These are phyloP conservation scores for Solanum neorickii DNA, from an alignment of 257 asterid species.

Conservation along the genomic window DNA sequence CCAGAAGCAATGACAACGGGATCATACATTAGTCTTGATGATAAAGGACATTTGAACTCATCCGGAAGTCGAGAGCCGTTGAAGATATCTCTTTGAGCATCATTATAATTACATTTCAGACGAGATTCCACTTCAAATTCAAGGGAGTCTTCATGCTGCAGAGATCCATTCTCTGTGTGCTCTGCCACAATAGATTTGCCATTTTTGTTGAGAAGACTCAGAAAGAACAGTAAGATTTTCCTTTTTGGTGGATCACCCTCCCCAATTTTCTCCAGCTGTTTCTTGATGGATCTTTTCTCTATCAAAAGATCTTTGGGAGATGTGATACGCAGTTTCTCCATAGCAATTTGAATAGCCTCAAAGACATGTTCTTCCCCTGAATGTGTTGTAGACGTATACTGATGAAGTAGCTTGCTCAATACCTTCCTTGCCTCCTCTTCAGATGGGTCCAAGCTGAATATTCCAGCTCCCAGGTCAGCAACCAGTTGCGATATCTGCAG, in stretches of 20 bases:
- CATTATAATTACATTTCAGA: slow-evolving; percentile 14
- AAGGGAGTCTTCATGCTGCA: slow-evolving; percentile 14
- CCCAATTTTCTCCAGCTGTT: slow-evolving; percentile 34
- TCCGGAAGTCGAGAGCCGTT: slow-evolving; percentile 41
- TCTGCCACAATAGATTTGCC: slow-evolving; percentile 32
- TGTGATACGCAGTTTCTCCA: slow-evolving; percentile 40
- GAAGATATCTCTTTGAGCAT: slow-evolving; percentile 21
- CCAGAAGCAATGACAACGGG: slow-evolving; percentile 90
- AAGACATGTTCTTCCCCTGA: slow-evolving; percentile 35
- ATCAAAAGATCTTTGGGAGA: slow-evolving; percentile 53
- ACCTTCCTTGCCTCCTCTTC: slow-evolving; percentile 72
- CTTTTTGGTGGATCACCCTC: slow-evolving; percentile 34
- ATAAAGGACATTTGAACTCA: slow-evolving; percentile 67
- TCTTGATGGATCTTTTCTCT: slow-evolving; percentile 65
- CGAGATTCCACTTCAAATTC: slow-evolving; percentile 27
- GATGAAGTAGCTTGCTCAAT: slow-evolving; percentile 47
- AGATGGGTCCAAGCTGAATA: slow-evolving; percentile 63
- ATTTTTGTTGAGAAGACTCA: slow-evolving; percentile 43
- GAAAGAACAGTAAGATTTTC: slow-evolving; percentile 45
- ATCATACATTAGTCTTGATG: slow-evolving; percentile 67
- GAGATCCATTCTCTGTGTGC: slow-evolving; percentile 16
- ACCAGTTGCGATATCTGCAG: slow-evolving; percentile 61
- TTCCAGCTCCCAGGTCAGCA: slow-evolving; percentile 40
- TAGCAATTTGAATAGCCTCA: slow-evolving; percentile 38
- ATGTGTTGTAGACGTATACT: slow-evolving; percentile 32